Evolutionary conservation across 139 green algal species (phyloP).

Genomic region (Coelastrella sp.): DNA sequence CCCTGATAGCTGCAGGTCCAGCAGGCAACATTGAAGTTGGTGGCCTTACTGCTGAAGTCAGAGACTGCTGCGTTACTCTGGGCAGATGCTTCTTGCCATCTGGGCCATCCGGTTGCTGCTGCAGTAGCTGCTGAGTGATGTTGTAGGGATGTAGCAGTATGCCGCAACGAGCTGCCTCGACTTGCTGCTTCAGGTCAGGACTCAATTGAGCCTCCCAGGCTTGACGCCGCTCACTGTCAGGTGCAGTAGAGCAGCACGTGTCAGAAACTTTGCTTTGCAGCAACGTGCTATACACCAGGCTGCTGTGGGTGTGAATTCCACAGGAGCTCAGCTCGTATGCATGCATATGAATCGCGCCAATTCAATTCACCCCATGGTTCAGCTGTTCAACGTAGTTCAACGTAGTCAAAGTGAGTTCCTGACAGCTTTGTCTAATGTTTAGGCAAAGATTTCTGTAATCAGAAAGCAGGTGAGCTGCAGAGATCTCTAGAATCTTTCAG

Average conservation of each 20-base stretch:
- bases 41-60: constrained; percentile 21
- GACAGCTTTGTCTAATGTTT: too few species aligned
- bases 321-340: too few species aligned
- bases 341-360: too few species aligned
- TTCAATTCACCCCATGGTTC: too few species aligned
- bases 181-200: neutral
- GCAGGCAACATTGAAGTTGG: constrained; percentile 12
- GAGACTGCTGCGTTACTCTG: neutral
- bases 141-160: constrained; percentile 45
- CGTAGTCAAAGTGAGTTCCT: too few species aligned
- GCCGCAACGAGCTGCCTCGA: constrained; percentile 23
- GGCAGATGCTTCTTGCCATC: constrained; percentile 33
- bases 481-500: too few species aligned
- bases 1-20: neutral
- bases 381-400: too few species aligned
- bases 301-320: too few species aligned
- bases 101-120: neutral
- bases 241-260: neutral
- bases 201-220: neutral
- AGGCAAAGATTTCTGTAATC: too few species aligned
- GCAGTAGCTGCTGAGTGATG: neutral
- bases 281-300: too few species aligned
- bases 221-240: constrained; percentile 21
- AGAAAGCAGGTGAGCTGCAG: too few species aligned
- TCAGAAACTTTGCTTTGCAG: too few species aligned